phyloP scores from a whole-genome alignment of 306 rosid species.

The Quercus cerris region DNA sequence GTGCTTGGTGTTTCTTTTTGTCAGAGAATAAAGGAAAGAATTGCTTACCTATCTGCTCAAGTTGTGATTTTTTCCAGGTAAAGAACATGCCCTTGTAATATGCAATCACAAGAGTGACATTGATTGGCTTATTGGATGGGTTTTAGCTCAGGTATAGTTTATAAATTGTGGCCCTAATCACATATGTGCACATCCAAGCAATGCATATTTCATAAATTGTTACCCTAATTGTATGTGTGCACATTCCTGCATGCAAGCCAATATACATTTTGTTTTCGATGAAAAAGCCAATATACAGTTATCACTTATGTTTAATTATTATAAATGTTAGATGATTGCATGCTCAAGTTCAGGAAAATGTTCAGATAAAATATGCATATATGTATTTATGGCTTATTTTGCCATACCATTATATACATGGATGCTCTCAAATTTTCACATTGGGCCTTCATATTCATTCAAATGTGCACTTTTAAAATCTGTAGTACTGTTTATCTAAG shows the following conservation, averaged over 20 bases:
- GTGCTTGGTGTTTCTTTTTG: conserved; percentile 8
- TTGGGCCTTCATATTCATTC: not conserved
- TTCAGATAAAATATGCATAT: not conserved
- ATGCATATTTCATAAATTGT: not conserved
- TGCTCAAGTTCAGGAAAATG: not conserved
- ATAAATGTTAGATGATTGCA: not conserved
- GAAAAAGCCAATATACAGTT: not conserved
- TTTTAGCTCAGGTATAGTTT: conserved; percentile 72
- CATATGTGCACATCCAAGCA: not conserved
- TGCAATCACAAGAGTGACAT: conserved; percentile 90
- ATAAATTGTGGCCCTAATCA: conserved; percentile 15
- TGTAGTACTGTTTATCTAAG: conserved; percentile 4
- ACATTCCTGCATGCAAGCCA: not conserved
- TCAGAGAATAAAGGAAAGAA: not conserved
- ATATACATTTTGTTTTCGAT: not conserved
- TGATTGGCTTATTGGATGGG: conserved; percentile 98
- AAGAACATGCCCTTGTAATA: conserved; percentile 85
- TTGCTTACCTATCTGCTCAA: conserved; percentile 12
- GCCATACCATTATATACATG: too few relatives aligned
- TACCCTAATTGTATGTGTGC: not conserved
- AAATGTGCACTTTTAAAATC: not conserved
- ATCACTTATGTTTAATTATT: not conserved
- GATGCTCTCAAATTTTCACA: too few relatives aligned
- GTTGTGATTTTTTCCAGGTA: conserved; percentile 51
- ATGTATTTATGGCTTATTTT: not conserved